phyloP scores from a whole-genome alignment of 2,329 filamentous ascomycete genomes.

The Claviceps sp. region DNA sequence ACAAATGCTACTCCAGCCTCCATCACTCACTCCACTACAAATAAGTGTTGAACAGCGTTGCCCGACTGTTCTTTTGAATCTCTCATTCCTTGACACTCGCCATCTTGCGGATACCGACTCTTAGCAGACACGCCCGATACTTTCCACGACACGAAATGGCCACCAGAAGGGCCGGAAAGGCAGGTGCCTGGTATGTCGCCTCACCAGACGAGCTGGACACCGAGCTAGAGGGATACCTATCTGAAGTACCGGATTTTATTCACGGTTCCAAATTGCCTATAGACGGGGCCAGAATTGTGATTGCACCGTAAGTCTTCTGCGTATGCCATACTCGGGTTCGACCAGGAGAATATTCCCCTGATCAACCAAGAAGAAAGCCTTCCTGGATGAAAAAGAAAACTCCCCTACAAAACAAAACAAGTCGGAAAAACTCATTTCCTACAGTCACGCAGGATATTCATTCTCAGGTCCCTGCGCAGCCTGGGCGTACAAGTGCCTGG shows the following conservation, averaged over 20 bases:
- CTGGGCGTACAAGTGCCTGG: constrained; percentile 84
- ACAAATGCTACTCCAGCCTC: no score
- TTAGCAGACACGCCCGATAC: no score
- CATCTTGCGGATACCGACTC: neutral
- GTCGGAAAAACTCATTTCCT: neutral
- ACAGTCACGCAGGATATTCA: constrained; percentile 80
- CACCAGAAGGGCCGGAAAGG: constrained; percentile 38
- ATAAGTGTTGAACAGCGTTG: no score
- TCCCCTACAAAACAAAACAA: neutral
- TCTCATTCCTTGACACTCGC: neutral
- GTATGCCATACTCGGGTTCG: neutral
- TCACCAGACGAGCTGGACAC: constrained; percentile 43
- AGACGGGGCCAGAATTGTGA: constrained; percentile 65
- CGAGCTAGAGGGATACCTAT: constrained; percentile 66
- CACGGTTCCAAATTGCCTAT: constrained; percentile 50
- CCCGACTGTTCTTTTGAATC: neutral
- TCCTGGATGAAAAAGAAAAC: neutral
- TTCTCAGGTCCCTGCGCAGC: constrained; percentile 89
- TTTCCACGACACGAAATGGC: neutral
- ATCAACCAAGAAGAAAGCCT: no score
- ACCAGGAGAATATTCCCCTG: neutral
- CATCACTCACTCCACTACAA: no score
- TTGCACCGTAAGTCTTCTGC: constrained; percentile 68
- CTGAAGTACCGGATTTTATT: constrained; percentile 52
- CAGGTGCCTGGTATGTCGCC: constrained; percentile 75